phyloP scores from a whole-genome alignment of 345 rosid genomes.

The Gossypium longicalyx region DNA sequence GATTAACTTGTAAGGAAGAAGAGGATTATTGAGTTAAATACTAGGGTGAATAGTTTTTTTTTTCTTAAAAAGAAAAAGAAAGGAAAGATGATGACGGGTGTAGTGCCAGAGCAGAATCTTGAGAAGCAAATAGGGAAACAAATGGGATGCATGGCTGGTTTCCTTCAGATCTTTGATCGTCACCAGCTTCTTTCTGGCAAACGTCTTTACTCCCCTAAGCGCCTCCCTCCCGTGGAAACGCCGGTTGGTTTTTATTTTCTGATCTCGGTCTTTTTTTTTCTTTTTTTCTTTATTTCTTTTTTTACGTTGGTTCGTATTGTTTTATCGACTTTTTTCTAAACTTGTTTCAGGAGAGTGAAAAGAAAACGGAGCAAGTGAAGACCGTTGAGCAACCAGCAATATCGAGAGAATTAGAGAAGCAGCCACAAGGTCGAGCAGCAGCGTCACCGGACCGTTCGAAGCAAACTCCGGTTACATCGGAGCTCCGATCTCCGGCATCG shows the following conservation, averaged over 20 bases:
- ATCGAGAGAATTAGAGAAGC: conserved; percentile 35
- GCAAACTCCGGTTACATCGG: conserved; percentile 34
- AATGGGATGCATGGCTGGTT: conserved; percentile 95
- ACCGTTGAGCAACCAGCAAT: conserved; percentile 27
- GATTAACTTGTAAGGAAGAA: neutral
- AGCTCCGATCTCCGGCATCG: conserved; percentile 35
- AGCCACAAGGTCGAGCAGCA: conserved; percentile 28
- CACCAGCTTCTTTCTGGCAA: conserved; percentile 60
- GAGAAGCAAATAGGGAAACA: conserved; percentile 71
- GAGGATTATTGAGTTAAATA: neutral
- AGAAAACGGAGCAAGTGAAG: conserved; percentile 30
- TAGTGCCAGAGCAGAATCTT: conserved; percentile 45
- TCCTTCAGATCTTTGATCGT: conserved; percentile 93
- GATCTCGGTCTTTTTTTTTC: neutral
- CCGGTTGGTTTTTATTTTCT: conserved; percentile 17
- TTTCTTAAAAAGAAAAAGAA: too few species aligned
- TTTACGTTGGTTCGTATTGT: neutral
- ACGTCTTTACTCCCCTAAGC: conserved; percentile 53
- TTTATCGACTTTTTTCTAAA: neutral
- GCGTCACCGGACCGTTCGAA: conserved; percentile 43
- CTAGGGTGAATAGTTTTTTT: neutral
- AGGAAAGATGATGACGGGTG: conserved; percentile 33
- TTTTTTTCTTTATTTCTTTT: too few species aligned
- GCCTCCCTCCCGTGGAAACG: conserved; percentile 47
- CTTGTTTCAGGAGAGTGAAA: conserved; percentile 31